Conservation (phyloP, 78 protist species). For the Planoprotostelium fungivorum region DNA sequence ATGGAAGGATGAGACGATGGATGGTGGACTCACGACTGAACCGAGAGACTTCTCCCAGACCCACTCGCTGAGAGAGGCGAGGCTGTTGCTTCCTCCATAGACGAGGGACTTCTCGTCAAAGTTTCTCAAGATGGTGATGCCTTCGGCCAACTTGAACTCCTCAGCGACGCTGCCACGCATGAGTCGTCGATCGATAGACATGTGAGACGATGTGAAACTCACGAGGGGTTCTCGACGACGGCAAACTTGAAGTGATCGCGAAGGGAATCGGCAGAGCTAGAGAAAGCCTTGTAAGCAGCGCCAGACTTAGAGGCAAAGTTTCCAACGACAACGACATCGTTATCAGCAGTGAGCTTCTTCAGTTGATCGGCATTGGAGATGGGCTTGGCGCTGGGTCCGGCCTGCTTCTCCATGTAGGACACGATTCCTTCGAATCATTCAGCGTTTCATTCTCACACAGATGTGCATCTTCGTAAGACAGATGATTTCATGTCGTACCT, state of each 20-base stretch:
- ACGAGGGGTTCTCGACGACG: background rate
- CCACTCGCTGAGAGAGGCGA: background rate
- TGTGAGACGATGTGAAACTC: too few species aligned
- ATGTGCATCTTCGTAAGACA: slow-evolving; percentile 25
- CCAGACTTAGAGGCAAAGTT: background rate
- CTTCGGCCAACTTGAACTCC: background rate
- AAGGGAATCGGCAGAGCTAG: background rate
- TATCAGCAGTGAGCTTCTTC: background rate
- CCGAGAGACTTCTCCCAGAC: background rate
- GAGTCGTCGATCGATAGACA: background rate
- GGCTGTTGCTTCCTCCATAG: background rate
- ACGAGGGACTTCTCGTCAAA: background rate
- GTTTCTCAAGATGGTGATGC: background rate
- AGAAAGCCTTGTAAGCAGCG: background rate
- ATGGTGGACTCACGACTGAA: background rate
- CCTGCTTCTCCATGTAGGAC: slow-evolving; percentile 48
- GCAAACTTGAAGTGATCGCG: background rate
- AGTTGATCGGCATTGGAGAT: background rate
- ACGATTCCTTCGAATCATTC: slow-evolving; percentile 60
- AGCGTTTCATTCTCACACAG: slow-evolving; percentile 69
- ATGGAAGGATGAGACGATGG: background rate
- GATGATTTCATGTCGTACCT: background rate
- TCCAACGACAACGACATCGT: background rate
- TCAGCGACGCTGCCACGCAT: background rate
- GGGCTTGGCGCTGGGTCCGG: slow-evolving; percentile 46